Conservation (phyloP, 2,329 filamentous ascomycete species). For the Monosporascus cannonballus region DNA sequence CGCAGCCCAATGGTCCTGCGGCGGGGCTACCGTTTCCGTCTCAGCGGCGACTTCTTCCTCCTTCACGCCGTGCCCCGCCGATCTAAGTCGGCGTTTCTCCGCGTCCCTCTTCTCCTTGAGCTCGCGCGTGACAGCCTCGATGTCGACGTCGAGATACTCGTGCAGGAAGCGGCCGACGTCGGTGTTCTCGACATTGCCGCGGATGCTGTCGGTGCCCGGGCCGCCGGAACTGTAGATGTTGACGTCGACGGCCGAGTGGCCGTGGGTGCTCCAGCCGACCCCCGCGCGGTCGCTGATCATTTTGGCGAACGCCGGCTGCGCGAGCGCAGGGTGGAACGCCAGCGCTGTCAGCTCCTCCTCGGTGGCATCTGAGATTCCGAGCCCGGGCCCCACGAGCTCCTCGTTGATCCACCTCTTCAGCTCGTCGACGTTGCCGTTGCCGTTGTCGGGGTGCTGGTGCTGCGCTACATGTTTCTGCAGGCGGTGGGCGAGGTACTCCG, state of each 20-base stretch:
- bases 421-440: slow-evolving; percentile 28
- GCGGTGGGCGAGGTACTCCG: slow-evolving; percentile 61
- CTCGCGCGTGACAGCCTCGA: slow-evolving; percentile 71
- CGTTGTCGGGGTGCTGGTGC: background rate
- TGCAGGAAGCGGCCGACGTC: slow-evolving; percentile 80
- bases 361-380: slow-evolving; percentile 71
- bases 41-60: background rate
- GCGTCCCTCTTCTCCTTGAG: slow-evolving; percentile 51
- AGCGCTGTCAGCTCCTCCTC: slow-evolving; percentile 65
- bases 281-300: slow-evolving; percentile 86
- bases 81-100: slow-evolving; percentile 7
- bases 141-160: slow-evolving; percentile 73
- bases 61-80: slow-evolving; percentile 1
- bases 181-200: slow-evolving; percentile 91
- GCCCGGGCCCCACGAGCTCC: slow-evolving; percentile 59
- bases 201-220: slow-evolving; percentile 54
- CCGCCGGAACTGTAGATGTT: slow-evolving; percentile 86
- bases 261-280: slow-evolving; percentile 90
- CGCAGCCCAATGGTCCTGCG: slow-evolving; percentile 20
- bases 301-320: slow-evolving; percentile 62
- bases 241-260: slow-evolving; percentile 89
- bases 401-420: slow-evolving; percentile 61
- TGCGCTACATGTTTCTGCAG: slow-evolving; percentile 54
- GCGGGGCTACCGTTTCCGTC: background rate
- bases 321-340: slow-evolving; percentile 48